Base-by-base conservation (phyloP, 2,329 filamentous ascomycete genomes). In the Ascochyta pisi region DNA sequence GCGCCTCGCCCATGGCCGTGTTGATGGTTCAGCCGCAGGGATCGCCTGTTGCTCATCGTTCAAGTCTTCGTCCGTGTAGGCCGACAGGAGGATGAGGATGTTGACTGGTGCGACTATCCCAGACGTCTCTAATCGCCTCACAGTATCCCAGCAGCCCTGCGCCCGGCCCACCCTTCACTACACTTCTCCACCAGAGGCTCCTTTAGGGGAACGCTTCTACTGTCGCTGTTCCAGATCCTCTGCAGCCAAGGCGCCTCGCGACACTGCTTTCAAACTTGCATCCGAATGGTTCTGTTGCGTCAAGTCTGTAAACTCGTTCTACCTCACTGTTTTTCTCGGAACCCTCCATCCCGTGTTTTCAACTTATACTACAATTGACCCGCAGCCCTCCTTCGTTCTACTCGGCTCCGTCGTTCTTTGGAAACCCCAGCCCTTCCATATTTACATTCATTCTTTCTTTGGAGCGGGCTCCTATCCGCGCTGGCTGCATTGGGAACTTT, bases 391-490 rank as follows among this genome's bases (percentile, higher is more conserved):
- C 47, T 66, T 67, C 65, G 58, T 70, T 66, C 64, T 68, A 71
- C 73, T 73, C 71, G 72, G 73, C 70, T 68, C 68, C 65, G 70
- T 74, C 73, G 73, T 68, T 76, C 73, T 69, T 75, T 76, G 64
- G 60, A 63, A 38, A 69, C 60, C 57, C 65, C 57, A 57, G 64
- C 64, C 70, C 63, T 63, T 64, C 58, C 68, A 68, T 60, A 65
- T 62, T 66, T 66, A 65, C 65, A 55, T 69, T 65, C 67, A 60
- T 67, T 71, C 62, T 62, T 69, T 66, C n/a, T 68, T 39, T 67
- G 72, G 72, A 75, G 72, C 70, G 68, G 71, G 71, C 70, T 75
- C 73, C 71, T 67, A 70, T 71, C 70, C 70, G 72, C 71, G 68
- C 69, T 75, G 73, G 72, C 63, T 68, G 71, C 72, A 66, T 71